These are phyloP conservation scores for Acacia crassicarpa DNA, from an alignment of 306 rosid genomes.

Conservation along the genomic window DNA sequence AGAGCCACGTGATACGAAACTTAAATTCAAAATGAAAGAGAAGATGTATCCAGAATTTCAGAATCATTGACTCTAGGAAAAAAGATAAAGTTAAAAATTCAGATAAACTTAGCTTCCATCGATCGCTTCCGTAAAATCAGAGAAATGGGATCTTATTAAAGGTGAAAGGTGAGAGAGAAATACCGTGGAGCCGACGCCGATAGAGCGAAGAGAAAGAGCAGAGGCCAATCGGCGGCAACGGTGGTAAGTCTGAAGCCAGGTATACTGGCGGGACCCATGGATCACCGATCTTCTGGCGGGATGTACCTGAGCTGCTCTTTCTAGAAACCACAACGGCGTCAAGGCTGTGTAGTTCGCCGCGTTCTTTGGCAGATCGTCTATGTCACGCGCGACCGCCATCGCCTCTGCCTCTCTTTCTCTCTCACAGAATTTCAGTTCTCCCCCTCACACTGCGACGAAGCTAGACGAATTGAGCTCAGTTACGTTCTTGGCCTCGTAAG, in stretches of 20 bases:
- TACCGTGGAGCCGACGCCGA: conserved; percentile 80
- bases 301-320: conserved; percentile 85
- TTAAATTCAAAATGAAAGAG: background rate
- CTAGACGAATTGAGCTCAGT: background rate
- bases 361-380: conserved; percentile 85
- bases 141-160: background rate
- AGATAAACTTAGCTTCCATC: background rate
- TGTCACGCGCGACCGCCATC: conserved; percentile 49
- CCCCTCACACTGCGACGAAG: background rate
- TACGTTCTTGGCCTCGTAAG: background rate
- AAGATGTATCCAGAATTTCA: background rate
- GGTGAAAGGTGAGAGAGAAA: background rate
- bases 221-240: conserved; percentile 92
- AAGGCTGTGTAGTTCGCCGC: conserved; percentile 80
- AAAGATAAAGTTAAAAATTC: background rate
- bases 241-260: conserved; percentile 79
- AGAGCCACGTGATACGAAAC: background rate
- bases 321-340: conserved; percentile 89
- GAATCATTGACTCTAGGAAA: background rate
- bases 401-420: background rate
- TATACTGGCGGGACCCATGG: conserved; percentile 78
- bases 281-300: conserved; percentile 66
- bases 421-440: background rate
- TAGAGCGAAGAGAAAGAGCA: conserved; percentile 61
- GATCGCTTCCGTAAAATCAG: background rate